A percentile compares a stretch with the other conserved stretches of the same genome.
Evolutionary conservation across 179 eudicot species (phyloP).

Genomic region (Beta macrorhiza): DNA sequence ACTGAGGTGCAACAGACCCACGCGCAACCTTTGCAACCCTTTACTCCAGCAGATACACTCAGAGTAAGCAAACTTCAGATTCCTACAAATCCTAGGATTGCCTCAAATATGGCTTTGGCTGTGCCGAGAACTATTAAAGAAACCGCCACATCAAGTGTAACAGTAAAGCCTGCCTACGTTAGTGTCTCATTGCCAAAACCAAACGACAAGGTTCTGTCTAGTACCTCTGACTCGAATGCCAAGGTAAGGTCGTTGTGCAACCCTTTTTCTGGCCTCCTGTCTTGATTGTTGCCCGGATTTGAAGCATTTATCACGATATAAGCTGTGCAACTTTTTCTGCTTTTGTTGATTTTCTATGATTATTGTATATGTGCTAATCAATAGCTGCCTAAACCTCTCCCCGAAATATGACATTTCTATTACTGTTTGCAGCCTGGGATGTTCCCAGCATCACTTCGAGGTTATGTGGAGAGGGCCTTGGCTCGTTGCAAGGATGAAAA

Average conservation of each 20-base stretch:
- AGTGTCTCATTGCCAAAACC: slow-evolving; percentile 67
- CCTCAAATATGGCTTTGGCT: slow-evolving; percentile 60
- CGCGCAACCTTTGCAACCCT: slow-evolving; percentile 50
- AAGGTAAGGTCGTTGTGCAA: slow-evolving; percentile 53
- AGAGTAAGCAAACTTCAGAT: slow-evolving; percentile 77
- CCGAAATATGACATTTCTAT: slow-evolving; percentile 5
- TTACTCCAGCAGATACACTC: slow-evolving; percentile 54
- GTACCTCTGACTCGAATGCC: slow-evolving; percentile 55
- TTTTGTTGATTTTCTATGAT: background rate
- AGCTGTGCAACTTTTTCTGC: background rate
- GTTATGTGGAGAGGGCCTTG: slow-evolving; percentile 96
- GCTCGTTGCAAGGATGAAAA: slow-evolving; percentile 91
- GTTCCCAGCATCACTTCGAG: slow-evolving; percentile 86
- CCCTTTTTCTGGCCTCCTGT: background rate
- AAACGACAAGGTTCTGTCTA: slow-evolving; percentile 45
- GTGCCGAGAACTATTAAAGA: slow-evolving; percentile 54
- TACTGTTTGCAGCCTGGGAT: slow-evolving; percentile 59
- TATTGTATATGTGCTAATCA: background rate
- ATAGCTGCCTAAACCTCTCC: background rate
- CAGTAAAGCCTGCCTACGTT: slow-evolving; percentile 78
- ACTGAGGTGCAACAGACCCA: slow-evolving; percentile 47
- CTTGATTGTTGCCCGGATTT: background rate
- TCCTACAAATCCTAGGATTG: slow-evolving; percentile 89
- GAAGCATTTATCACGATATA: background rate
- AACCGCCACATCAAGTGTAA: slow-evolving; percentile 40